phyloP scores from a whole-genome alignment of 805 yeast genomes.

The Starmerella powellii region DNA sequence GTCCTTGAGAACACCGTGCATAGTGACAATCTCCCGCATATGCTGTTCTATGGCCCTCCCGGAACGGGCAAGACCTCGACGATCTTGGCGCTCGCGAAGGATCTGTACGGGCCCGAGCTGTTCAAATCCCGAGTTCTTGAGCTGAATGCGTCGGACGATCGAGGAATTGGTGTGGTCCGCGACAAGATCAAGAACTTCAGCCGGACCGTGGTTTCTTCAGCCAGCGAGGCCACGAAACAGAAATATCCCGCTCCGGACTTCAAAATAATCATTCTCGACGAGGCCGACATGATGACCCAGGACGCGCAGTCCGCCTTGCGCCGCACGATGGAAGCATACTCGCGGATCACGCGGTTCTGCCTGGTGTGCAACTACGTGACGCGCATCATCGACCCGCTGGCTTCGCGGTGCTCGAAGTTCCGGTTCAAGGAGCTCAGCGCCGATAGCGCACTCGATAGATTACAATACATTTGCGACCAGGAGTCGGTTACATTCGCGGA shows the following conservation, averaged over 20 bases:
- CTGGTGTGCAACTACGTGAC: conserved; percentile 93
- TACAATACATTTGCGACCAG: conserved; percentile 45
- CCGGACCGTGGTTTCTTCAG: conserved; percentile 68
- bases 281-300: conserved; percentile 91
- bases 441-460: conserved; percentile 54
- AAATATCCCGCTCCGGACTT: conserved; percentile 94
- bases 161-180: conserved; percentile 97
- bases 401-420: conserved; percentile 92
- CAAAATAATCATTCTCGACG: conserved; percentile 83
- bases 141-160: conserved; percentile 90
- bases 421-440: conserved; percentile 71
- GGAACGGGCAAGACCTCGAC: conserved; percentile 92
- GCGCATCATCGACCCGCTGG: conserved; percentile 89
- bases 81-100: conserved; percentile 73
- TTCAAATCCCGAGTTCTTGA: conserved; percentile 86
- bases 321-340: conserved; percentile 56
- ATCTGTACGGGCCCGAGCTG: conserved; percentile 77
- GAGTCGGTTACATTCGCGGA: conserved; percentile 32
- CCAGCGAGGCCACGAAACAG: conserved; percentile 51
- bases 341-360: conserved; percentile 84
- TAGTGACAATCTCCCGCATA: conserved; percentile 61
- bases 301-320: conserved; percentile 90
- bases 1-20: conserved; percentile 68
- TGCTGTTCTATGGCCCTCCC: conserved; percentile 90
- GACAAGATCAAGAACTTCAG: conserved; percentile 95